Evolutionary conservation across 23 red algal genomes (phyloP).

Genomic region (Chondrus crispus): DNA sequence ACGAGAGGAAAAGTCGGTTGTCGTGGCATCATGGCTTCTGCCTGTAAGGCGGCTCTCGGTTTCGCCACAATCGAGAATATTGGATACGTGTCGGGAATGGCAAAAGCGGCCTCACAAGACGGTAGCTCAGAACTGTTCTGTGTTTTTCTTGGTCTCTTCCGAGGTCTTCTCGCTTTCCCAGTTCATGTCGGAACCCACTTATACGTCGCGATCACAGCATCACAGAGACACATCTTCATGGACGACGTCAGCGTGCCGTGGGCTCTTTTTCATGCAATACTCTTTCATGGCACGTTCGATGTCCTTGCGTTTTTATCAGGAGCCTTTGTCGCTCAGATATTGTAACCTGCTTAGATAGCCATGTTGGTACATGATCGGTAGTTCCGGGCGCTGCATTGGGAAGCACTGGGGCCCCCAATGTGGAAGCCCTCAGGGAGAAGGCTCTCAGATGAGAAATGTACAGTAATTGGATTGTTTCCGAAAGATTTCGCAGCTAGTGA

Average conservation of each 20-base stretch:
- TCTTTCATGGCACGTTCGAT: constrained; percentile 59
- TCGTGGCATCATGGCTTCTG: constrained; percentile 57
- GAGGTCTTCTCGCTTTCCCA: constrained; percentile 43
- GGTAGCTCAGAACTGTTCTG: too few species aligned
- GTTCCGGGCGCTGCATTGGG: too few species aligned
- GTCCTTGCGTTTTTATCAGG: constrained; percentile 30
- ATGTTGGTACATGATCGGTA: too few species aligned
- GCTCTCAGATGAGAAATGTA: too few species aligned
- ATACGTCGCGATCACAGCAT: constrained; percentile 34
- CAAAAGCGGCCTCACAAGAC: neutral
- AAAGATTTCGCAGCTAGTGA: too few species aligned
- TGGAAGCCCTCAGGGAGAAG: too few species aligned
- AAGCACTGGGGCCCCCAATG: too few species aligned
- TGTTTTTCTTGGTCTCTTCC: neutral
- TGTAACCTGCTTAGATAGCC: too few species aligned
- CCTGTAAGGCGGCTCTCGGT: constrained; percentile 54
- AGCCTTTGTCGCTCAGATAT: too few species aligned
- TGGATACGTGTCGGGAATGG: neutral
- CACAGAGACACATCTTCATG: constrained; percentile 22
- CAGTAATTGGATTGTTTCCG: too few species aligned
- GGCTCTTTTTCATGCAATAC: constrained; percentile 9
- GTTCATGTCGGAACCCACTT: constrained; percentile 54
- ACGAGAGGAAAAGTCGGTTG: neutral
- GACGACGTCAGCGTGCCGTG: neutral
- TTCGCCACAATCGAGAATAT: constrained; percentile 67